Base-by-base conservation (phyloP, 768 basidiomycete species). In the Termitomyces sp. region DNA sequence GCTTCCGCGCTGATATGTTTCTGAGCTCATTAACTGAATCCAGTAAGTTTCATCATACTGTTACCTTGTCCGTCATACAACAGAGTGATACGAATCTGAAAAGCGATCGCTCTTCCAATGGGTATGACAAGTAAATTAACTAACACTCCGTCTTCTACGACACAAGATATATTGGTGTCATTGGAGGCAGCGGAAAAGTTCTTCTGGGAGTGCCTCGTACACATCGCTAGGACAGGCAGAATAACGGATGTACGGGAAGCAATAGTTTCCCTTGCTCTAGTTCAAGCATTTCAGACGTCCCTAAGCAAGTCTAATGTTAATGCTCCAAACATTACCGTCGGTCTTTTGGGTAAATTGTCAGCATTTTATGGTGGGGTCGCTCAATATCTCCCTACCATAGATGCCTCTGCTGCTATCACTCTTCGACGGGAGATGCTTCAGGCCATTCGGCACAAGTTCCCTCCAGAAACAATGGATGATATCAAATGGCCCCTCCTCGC, bases 11-110 rank as follows among this genome's bases (percentile, higher is more conserved):
- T 0, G 95, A 98, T 68, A 90, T 97, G 76, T 91, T 95, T 69
- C 76, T 97, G 58, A 94, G 88, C 67, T 95, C 95, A 18, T 75
- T 98, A 24, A 82, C 88, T 0, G 96, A 98, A 69, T 96, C 96
- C 1, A 87, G 95, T 96, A 66, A 37, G 92, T 74, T 16, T 45
- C 30, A 37, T 48, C 39, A 36, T 11, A 30, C n/a, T 12, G 22
- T 52, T 34, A 36, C 33, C 22, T 41, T 11, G 27, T 33, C 48
- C 27, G 7, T 47, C 39, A n/a, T 41, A 27, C 16, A 37, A 22
- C 44, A 45, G 58, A 31, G 48, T 54, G 6, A 18, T 3, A 27
- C 58, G 3, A 44, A 66, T 33, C 12, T 34, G 24, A 20, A 36
- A 62, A 97, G 90, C 91, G 24, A 88, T 96, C 60, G 85, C 92